These are phyloP conservation scores for Lippia alba DNA, from an alignment of 305 asterid species.

Conservation along the genomic window DNA sequence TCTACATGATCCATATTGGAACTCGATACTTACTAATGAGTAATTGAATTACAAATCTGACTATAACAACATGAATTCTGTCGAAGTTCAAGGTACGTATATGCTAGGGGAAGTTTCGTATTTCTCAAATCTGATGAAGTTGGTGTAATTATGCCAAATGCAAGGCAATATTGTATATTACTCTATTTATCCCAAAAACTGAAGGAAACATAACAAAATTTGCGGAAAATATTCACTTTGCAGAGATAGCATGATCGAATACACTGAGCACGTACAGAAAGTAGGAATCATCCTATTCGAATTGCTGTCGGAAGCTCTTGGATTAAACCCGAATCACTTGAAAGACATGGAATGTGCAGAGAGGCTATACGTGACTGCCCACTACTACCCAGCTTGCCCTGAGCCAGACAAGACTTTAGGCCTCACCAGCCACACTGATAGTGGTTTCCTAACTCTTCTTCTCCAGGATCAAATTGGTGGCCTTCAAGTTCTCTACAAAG, in stretches of 20 bases:
- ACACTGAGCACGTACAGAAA: conserved; percentile 33
- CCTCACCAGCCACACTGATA: background rate
- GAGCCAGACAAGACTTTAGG: background rate
- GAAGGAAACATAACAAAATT: too few relatives aligned
- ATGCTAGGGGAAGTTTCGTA: too few relatives aligned
- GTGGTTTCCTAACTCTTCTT: background rate
- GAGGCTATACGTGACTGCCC: background rate
- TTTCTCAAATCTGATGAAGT: too few relatives aligned
- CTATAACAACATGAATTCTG: too few relatives aligned
- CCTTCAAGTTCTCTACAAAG: background rate
- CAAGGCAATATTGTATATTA: too few relatives aligned
- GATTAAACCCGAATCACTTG: background rate
- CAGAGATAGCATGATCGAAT: conserved; percentile 46
- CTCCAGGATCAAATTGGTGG: conserved; percentile 1
- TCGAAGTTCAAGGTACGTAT: too few relatives aligned
- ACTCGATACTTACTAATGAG: too few relatives aligned
- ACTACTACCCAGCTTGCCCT: background rate
- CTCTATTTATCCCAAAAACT: too few relatives aligned
- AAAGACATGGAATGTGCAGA: background rate
- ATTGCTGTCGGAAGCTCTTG: background rate
- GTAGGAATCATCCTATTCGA: conserved; percentile 25
- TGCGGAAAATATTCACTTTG: background rate
- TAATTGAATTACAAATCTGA: too few relatives aligned
- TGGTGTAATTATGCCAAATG: too few relatives aligned
- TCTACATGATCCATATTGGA: too few relatives aligned